Evolutionary conservation across 169 alveolate species (phyloP), one percentile per base, ranked within the genome.

Genomic region (Plasmodium fragile): DNA sequence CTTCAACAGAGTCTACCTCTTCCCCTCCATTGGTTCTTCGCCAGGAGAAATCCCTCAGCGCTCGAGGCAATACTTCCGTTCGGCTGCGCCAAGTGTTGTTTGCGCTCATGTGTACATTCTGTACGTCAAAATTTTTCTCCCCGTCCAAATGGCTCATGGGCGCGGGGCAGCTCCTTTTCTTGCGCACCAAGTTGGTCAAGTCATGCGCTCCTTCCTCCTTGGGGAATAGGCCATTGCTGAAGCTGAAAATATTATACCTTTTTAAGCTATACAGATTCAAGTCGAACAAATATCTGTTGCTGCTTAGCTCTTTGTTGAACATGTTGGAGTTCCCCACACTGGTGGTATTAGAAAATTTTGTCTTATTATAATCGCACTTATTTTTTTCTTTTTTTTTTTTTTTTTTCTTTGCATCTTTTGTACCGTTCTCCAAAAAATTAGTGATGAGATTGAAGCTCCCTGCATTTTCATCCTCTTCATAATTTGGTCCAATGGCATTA

Each of bases 281-380:
- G 32, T 85, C 93, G 43, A 73, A 85, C 4, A 85, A 43, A 75
- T 85, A 85, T 53, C 65, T 72, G 43, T 85, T 85, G 34, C 93
- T 85, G 22, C 77, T 6, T 34, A 85, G 65, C 69, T 85, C 93
- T 85, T 85, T 85, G 5, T 18, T 75, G 43, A 49, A 85, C 25
- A 55, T 18, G 25, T 71, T 71, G 78, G 25, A 43, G 13, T 16
- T 84, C 3, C 72, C 34, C 36, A 73, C 8, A 34, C 41, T 18
- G 32, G 41, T 28, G 43, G 45, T 22, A 36, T 36, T 55, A 10
- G n/a, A n/a, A n/a, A 30, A 80, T 1, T 28, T 53, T 30, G 59
- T 49, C 59, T 49, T 49, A 49, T 22, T 49, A 49, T 49, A 49
- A 49, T 49, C 59, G 59, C 7, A 49, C 39, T 6, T 83, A 32